Conservation (phyloP, 2,329 filamentous ascomycete species). For the Penicillium palitans region DNA sequence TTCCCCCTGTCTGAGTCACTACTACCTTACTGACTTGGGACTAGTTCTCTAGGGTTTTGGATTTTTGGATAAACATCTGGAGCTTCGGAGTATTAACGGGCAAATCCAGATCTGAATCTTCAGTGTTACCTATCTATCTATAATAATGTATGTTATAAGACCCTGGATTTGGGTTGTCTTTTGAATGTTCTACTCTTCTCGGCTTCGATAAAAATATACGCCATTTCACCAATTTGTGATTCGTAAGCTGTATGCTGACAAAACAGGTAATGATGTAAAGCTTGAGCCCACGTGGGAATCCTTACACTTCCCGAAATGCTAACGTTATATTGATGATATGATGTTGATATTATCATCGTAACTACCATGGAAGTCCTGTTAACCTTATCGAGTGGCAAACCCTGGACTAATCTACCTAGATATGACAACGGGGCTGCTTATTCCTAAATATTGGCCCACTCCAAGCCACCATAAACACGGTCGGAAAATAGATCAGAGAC, state of each 20-base stretch:
- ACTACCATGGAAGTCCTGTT: conserved; percentile 1
- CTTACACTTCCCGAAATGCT: not conserved
- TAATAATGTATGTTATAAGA: too few relatives aligned
- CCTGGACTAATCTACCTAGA: not conserved
- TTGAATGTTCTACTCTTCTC: not conserved
- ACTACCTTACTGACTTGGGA: conserved; percentile 9
- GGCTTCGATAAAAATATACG: not conserved
- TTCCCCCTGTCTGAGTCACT: not conserved
- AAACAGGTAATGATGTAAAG: conserved; percentile 16
- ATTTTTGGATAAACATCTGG: not conserved
- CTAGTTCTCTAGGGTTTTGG: not conserved
- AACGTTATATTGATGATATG: not conserved
- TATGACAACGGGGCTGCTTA: not conserved
- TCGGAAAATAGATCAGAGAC: not conserved
- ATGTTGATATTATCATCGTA: not conserved
- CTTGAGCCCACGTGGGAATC: conserved; percentile 20
- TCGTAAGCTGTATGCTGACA: not conserved
- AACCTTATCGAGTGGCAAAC: conserved; percentile 5
- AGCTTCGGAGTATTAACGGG: conserved; percentile 4
- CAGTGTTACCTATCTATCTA: conserved; percentile 1
- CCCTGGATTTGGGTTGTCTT: not conserved
- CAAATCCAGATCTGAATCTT: conserved; percentile 18
- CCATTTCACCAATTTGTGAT: not conserved
- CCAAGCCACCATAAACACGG: not conserved
- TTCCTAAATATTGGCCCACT: not conserved